Base-by-base conservation (phyloP, 2,329 filamentous ascomycete species). In the Penicillium hordei region DNA sequence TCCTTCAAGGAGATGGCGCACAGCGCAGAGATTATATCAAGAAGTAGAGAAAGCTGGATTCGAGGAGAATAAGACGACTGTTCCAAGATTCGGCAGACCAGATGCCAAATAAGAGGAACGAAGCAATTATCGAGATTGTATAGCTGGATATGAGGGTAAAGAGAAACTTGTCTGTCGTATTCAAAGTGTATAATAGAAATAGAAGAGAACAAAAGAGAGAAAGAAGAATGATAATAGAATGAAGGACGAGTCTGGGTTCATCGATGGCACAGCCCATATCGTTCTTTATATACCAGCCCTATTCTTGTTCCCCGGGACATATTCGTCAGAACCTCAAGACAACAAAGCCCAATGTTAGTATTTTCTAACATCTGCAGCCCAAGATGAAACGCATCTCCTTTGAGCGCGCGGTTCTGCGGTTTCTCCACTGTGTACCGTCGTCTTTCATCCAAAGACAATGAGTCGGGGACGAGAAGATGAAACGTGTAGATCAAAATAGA, bases 331-430 rank as follows among this genome's bases (percentile, higher is more conserved):
- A 36, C 43, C 23, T 15, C 15, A n/a, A 40, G 27, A 33, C 19
- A 38, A 59, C 42, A 56, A 57, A 56, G 54, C n/a, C 23, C 15
- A 36, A 48, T 65, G 43, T 60, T 60, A 19, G 54, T 63, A 60
- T 60, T 60, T 62, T 58, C 36, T 38, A 15, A 5, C 17, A 25
- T 42, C 31, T 52, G 52, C 31, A 52, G 43, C 31, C 48, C 40
- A 55, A 31, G 25, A 58, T 64, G 64, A 65, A 66, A 66, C 45
- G n/a, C 1, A 27, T 46, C 42, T 45, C 43, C 48, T 58, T 58
- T 53, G 25, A 59, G 49, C n/a, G 48, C 48, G 61, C 57, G 57
- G 56, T 44, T 62, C 39, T 46, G 17, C 31, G 31, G 34, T 48
- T 48, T 34, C 51, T 55, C 60, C 59, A 58, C 63, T 36, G 19